Conservation (phyloP, 1,139 yeast species). For the Kluyveromyces sp. region DNA sequence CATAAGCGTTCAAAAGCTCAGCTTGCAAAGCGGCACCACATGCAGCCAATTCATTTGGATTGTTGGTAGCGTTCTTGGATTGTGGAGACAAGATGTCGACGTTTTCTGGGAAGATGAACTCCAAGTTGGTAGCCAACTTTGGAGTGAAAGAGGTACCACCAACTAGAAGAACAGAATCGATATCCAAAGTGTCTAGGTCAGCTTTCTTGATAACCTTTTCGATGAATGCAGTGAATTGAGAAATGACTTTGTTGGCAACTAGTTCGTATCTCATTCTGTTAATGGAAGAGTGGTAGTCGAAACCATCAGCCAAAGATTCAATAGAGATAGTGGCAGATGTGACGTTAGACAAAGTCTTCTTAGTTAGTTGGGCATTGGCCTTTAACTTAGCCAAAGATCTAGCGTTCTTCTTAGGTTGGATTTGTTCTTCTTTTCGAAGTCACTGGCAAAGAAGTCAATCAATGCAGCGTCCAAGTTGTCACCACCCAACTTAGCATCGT, state of each 20-base stretch:
- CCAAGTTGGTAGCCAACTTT: conserved; percentile 72
- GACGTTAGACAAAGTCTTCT: conserved; percentile 89
- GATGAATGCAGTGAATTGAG: conserved; percentile 69
- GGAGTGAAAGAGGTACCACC: conserved; percentile 96
- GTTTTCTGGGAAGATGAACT: conserved; percentile 70
- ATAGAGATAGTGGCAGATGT: conserved; percentile 85
- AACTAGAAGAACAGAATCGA: conserved; percentile 83
- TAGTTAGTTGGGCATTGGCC: conserved; percentile 76
- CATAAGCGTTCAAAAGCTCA: conserved; percentile 69
- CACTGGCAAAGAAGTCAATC: conserved; percentile 80
- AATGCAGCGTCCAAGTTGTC: conserved; percentile 72
- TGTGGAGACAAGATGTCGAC: conserved; percentile 73
- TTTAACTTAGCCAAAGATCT: conserved; percentile 85
- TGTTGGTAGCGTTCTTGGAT: conserved; percentile 66
- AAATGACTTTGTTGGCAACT: conserved; percentile 69
- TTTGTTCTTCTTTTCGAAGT: conserved; percentile 82
- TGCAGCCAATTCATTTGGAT: conserved; percentile 80
- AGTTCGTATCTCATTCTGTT: conserved; percentile 93
- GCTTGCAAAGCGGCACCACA: conserved; percentile 99
- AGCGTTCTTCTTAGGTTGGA: conserved; percentile 68
- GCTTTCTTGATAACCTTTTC: conserved; percentile 75
- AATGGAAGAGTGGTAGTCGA: conserved; percentile 85
- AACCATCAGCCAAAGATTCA: conserved; percentile 91
- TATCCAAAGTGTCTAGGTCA: conserved; percentile 72
- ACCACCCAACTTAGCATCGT: conserved; percentile 83